Conservation (phyloP, 257 asterid species). For the Scutellaria minor region DNA sequence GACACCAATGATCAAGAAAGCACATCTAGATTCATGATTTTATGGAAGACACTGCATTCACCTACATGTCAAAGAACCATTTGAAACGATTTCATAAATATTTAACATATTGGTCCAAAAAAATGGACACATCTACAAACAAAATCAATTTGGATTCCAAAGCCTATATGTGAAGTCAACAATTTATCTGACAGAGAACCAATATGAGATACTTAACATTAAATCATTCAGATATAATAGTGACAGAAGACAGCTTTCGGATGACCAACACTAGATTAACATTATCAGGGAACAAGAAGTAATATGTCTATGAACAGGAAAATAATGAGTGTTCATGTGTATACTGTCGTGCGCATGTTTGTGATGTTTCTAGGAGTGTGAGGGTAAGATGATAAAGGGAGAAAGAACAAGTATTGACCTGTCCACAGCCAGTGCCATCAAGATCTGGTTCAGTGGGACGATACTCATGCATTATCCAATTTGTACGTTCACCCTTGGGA, state of each 20-base stretch:
- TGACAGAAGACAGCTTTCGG: neutral
- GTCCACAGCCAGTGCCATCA: constrained; percentile 78
- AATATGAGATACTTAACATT: neutral
- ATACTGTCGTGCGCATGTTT: neutral
- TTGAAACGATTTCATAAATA: neutral
- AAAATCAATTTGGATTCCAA: neutral
- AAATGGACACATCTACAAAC: neutral
- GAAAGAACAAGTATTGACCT: constrained; percentile 50
- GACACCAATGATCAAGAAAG: too few relatives aligned
- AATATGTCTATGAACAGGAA: neutral
- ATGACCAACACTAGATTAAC: constrained; percentile 2
- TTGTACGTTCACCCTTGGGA: constrained; percentile 81
- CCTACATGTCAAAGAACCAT: neutral
- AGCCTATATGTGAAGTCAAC: neutral
- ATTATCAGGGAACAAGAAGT: neutral
- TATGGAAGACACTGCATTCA: neutral
- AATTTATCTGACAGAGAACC: neutral
- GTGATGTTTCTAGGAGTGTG: neutral
- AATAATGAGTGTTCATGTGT: neutral
- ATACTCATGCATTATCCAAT: constrained; percentile 90
- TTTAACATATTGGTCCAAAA: neutral
- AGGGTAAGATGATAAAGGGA: neutral
- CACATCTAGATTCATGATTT: too few relatives aligned
- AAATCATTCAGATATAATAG: neutral
- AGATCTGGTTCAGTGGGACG: constrained; percentile 85